Evolutionary conservation across 2,329 filamentous ascomycete genomes (phyloP), one percentile per base, ranked within the genome.

Genomic region (Curvularia verruculosa): DNA sequence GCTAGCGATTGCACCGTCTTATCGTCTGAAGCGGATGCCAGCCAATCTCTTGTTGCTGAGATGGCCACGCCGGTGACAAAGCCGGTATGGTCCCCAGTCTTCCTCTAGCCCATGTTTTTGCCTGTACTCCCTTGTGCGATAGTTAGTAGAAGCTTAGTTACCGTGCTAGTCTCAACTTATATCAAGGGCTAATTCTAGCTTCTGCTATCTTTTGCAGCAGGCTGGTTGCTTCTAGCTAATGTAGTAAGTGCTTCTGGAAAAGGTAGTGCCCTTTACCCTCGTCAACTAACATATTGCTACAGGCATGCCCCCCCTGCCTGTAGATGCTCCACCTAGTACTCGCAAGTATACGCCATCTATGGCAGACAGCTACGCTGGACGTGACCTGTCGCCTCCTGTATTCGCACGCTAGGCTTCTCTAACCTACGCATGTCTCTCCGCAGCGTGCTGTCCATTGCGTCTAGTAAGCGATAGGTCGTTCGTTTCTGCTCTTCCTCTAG

Each of bases 291-390:
- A 40, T 29, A 49, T 52, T 10, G 46, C 34, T 47, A 43, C 46
- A 52, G 31, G 44, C 21, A 39, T 53, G 23, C n/a, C 34, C 49
- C 49, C 31, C 24, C 57, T 36, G 59, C 65, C 54, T 52, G 67
- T 21, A 77, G 59, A 60, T 78, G 74, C 37, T 72, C 63, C 28
- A 70, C 58, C 76, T 75, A 78, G 58, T 73, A 73, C 40, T 74
- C 52, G 56, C 72, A 76, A 10, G 71, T 66, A 48, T 68, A 69
- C 41, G 47, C 47, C 5, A 56, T 46, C 46, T 54, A 41, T 37
- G 39, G 34, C 5, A 55, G 45, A 41, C 23, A 31, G 41, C 54
- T 51, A 36, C 18, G n/a, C 31, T 43, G 26, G 21, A 52, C 24
- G 18, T 19, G 45, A 12, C 18, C 10, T 21, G 8, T 37, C 28